Percentiles rank a stretch among this genome's conserved stretches.
Conservation (phyloP, 352 stramenopile genomes). For the Globisporangium cystogenes region DNA sequence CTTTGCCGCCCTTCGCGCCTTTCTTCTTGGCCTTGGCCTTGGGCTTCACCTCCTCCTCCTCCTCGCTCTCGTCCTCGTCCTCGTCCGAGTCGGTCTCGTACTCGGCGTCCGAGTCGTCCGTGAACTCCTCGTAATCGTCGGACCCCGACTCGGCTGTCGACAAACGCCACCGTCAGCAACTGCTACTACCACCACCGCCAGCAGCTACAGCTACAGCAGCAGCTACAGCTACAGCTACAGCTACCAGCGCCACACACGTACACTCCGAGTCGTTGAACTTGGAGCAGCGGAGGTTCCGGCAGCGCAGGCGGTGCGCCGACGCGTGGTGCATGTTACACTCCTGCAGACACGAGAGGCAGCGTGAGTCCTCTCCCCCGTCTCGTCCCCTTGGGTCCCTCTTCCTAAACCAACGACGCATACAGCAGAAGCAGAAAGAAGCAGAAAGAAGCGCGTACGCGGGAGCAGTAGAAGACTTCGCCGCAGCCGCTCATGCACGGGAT, state of each 20-base stretch:
- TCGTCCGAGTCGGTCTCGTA: constrained; percentile 67
- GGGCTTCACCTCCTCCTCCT: constrained; percentile 57
- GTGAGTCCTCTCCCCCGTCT: no score
- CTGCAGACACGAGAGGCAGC: constrained; percentile 19
- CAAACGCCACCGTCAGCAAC: no score
- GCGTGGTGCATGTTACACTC: constrained; percentile 88
- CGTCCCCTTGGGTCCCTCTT: no score
- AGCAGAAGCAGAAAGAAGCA: no score
- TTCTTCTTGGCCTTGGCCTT: constrained; percentile 50
- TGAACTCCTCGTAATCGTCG: constrained; percentile 54
- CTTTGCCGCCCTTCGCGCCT: constrained; percentile 6
- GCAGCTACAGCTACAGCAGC: no score
- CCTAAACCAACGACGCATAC: no score
- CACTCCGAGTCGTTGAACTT: constrained; percentile 89
- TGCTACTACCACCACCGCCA: no score
- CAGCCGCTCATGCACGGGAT: constrained; percentile 86
- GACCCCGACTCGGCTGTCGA: constrained; percentile 59
- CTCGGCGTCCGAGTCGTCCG: constrained; percentile 54
- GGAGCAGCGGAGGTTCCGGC: constrained; percentile 79
- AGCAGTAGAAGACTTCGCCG: constrained; percentile 86
- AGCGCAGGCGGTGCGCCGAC: constrained; percentile 81
- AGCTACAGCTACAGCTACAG: background rate
- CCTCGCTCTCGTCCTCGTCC: constrained; percentile 50
- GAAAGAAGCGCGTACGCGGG: constrained; percentile 54
- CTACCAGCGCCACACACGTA: constrained; percentile 30